Evolutionary conservation across 2,329 filamentous ascomycete species (phyloP).

Genomic region (Rhynchosporium secalis): DNA sequence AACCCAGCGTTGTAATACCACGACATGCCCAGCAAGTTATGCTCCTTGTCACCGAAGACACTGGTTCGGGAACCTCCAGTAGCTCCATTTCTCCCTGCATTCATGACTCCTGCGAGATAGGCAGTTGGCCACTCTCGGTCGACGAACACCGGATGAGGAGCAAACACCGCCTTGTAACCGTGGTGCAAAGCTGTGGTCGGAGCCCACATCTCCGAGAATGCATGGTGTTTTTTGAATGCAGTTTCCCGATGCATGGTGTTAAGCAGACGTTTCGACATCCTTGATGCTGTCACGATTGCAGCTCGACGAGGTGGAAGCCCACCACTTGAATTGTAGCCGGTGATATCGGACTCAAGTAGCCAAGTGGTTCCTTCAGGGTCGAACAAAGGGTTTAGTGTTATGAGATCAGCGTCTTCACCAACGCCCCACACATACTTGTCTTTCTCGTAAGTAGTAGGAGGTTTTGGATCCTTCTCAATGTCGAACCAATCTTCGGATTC

Average conservation of each 20-base stretch:
- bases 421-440: constrained; percentile 87
- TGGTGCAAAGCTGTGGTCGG: constrained; percentile 85
- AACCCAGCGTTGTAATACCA: constrained; percentile 94
- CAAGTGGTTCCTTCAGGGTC: constrained; percentile 86
- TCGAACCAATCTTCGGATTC: constrained; percentile 71
- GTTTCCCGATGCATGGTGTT: constrained; percentile 91
- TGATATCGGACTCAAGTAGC: constrained; percentile 79
- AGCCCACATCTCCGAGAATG: constrained; percentile 97
- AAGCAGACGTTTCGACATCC: constrained; percentile 78
- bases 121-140: constrained; percentile 83
- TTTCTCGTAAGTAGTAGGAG: constrained; percentile 71
- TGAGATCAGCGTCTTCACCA: constrained; percentile 85
- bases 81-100: constrained; percentile 73
- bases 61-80: constrained; percentile 71
- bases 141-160: constrained; percentile 83
- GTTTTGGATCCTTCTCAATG: constrained; percentile 69
- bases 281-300: constrained; percentile 84
- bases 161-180: constrained; percentile 88
- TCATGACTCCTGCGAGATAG: constrained; percentile 77
- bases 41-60: constrained; percentile 81
- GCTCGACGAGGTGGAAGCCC: constrained; percentile 71
- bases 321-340: constrained; percentile 71
- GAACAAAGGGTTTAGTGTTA: constrained; percentile 89
- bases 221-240: constrained; percentile 78
- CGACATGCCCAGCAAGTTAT: constrained; percentile 81